Percentiles rank a stretch among this genome's conserved stretches.
phyloP scores from a whole-genome alignment of 345 rosid species.

The Aethionema arabicum region DNA sequence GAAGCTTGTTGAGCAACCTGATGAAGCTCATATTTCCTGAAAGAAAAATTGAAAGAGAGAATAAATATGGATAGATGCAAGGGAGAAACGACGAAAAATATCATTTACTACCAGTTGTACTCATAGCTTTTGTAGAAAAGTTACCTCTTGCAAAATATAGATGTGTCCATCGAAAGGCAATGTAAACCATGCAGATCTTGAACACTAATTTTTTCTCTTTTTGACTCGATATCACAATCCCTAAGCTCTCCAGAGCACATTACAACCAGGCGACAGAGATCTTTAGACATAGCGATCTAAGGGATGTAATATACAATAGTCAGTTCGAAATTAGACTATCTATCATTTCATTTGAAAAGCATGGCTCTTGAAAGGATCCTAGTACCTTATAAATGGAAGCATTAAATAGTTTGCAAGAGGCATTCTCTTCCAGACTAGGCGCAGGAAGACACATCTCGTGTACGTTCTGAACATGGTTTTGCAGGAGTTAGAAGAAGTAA shows the following conservation, averaged over 20 bases:
- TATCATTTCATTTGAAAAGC: constrained; percentile 14
- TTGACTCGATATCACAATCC: constrained; percentile 43
- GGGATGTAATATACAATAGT: constrained; percentile 19
- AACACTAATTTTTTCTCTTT: constrained; percentile 35
- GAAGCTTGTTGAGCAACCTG: constrained; percentile 96
- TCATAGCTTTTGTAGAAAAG: constrained; percentile 25
- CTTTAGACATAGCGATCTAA: constrained; percentile 88
- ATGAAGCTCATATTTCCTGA: constrained; percentile 88
- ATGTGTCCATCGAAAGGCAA: constrained; percentile 70
- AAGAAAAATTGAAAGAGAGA: constrained; percentile 5
- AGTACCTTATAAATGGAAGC: constrained; percentile 68
- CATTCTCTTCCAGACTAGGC: constrained; percentile 39
- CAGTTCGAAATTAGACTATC: constrained; percentile 16
- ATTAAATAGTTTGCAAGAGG: constrained; percentile 45
- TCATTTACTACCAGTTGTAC: neutral
- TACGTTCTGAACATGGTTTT: constrained; percentile 58
- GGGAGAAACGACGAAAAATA: constrained; percentile 1
- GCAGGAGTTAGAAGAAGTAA: constrained; percentile 7
- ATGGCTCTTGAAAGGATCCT: constrained; percentile 9
- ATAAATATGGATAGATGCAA: neutral
- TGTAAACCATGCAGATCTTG: constrained; percentile 60
- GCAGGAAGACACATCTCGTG: constrained; percentile 58
- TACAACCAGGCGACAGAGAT: constrained; percentile 75
- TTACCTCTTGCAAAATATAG: constrained; percentile 84
- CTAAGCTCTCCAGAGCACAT: constrained; percentile 77